Conservation (phyloP, 177 flowering plant genomes). For the Vitis hybrid region DNA sequence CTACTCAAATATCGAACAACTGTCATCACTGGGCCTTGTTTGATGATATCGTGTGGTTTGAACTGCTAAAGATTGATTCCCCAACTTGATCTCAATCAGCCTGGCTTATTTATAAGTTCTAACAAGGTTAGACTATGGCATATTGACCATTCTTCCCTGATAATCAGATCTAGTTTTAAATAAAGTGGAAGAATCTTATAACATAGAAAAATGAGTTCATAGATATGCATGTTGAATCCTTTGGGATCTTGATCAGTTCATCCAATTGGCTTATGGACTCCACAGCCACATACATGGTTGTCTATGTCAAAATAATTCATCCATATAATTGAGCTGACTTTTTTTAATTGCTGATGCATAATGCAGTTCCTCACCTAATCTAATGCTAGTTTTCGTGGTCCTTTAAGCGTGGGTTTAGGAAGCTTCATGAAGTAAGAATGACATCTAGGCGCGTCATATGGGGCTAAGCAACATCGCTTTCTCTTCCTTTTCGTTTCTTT, state of each 20-base stretch:
- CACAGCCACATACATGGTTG: not conserved
- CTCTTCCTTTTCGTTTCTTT: not conserved
- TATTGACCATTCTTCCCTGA: not conserved
- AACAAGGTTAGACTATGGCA: not conserved
- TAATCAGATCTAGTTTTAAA: not conserved
- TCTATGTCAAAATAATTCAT: not conserved
- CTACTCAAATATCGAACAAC: not conserved
- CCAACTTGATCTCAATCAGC: not conserved
- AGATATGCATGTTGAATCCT: not conserved
- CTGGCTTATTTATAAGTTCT: not conserved
- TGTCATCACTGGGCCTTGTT: not conserved
- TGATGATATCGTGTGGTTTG: not conserved
- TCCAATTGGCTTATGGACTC: not conserved
- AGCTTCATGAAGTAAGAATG: not conserved
- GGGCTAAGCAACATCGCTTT: not conserved
- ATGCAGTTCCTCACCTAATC: not conserved
- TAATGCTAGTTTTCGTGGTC: not conserved
- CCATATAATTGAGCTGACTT: conserved; percentile 16
- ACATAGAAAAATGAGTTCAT: not conserved
- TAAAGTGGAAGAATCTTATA: not conserved
- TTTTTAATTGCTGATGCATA: conserved; percentile 1
- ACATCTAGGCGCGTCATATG: not conserved
- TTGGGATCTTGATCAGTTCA: not conserved
- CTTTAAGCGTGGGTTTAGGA: not conserved
- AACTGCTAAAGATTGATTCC: not conserved